These are phyloP conservation scores for Astrothelium macrocarpum DNA, from an alignment of 495 filamentous ascomycete genomes.

Conservation along the genomic window DNA sequence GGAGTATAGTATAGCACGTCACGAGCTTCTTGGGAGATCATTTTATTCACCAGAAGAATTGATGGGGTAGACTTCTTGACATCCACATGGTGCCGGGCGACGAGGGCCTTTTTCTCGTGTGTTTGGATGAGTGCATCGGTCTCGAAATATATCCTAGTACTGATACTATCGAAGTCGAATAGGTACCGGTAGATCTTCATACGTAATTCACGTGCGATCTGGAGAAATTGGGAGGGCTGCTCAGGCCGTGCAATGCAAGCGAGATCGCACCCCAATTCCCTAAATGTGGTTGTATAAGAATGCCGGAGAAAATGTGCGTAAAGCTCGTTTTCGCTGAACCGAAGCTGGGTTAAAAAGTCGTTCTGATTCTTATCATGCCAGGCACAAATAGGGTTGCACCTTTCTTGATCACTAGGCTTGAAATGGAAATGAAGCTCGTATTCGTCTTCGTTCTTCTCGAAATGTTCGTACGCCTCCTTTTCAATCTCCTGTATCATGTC, in stretches of 20 bases:
- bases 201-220: neutral
- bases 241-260: no score
- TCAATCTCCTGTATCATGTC: neutral
- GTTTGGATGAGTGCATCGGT: neutral
- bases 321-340: neutral
- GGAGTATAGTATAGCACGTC: neutral
- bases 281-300: neutral
- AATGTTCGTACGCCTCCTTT: neutral
- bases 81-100: neutral
- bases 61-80: neutral
- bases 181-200: neutral
- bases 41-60: neutral
- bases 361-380: neutral
- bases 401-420: neutral
- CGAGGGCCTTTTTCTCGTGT: neutral
- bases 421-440: neutral
- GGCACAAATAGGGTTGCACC: neutral
- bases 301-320: neutral
- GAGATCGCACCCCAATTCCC: neutral
- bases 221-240: neutral
- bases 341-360: neutral
- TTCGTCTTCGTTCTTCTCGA: neutral
- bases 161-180: neutral
- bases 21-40: neutral
- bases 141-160: neutral